These are phyloP conservation scores for Drosera spatulata DNA, from an alignment of 179 eudicot species.

Conservation along the genomic window DNA sequence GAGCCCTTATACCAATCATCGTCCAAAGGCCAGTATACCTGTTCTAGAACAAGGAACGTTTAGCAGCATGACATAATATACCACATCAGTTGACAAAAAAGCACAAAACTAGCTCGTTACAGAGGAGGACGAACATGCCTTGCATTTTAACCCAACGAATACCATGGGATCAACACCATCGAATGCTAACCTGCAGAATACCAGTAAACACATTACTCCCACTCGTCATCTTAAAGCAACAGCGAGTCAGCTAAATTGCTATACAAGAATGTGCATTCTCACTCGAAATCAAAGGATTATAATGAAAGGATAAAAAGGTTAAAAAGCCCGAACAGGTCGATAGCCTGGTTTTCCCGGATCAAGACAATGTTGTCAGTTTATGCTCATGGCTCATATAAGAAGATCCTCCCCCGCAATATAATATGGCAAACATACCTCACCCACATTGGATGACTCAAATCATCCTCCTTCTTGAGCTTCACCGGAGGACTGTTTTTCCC, in stretches of 20 bases:
- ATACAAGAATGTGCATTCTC: background rate
- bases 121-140: conserved; percentile 33
- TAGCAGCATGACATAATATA: background rate
- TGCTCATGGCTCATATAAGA: too few species aligned
- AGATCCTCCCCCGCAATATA: too few species aligned
- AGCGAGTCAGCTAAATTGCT: too few species aligned
- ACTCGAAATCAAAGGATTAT: background rate
- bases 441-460: conserved; percentile 46
- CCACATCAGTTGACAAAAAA: background rate
- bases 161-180: conserved; percentile 54
- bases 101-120: background rate
- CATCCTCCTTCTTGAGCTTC: conserved; percentile 11
- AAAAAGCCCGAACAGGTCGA: too few species aligned
- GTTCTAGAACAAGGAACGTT: conserved; percentile 10
- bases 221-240: background rate
- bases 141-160: conserved; percentile 70
- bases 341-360: too few species aligned
- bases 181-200: conserved; percentile 47
- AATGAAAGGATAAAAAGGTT: background rate
- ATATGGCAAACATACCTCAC: conserved; percentile 32
- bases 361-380: too few species aligned
- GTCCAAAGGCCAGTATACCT: conserved; percentile 98
- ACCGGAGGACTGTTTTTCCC: conserved; percentile 10
- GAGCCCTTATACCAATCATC: conserved; percentile 68
- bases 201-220: conserved; percentile 2